Evolutionary conservation across 306 rosid species (phyloP).

Genomic region (Cyclanthera cordifolia): DNA sequence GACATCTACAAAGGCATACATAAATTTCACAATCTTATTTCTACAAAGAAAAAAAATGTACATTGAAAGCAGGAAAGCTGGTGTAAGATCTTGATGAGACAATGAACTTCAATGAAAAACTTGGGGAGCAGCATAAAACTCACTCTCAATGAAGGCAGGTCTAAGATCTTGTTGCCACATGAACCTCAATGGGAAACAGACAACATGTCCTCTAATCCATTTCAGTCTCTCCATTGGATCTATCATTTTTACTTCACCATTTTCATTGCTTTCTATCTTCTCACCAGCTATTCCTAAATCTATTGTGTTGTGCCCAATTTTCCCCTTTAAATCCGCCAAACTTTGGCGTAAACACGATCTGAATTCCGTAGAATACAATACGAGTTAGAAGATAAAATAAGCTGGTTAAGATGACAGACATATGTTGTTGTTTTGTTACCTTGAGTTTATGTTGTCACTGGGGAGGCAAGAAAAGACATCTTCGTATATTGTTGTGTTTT

Average conservation of each 20-base stretch:
- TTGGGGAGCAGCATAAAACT: conserved; percentile 38
- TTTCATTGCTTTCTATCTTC: conserved; percentile 19
- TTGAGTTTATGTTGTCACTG: conserved; percentile 26
- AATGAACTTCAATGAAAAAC: conserved; percentile 25
- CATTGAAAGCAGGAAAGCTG: too few species aligned
- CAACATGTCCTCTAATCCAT: conserved; percentile 30
- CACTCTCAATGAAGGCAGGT: conserved; percentile 34
- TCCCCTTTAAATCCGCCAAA: conserved; percentile 27
- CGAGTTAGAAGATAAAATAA: background rate
- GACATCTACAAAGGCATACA: background rate
- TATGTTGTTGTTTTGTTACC: conserved; percentile 18
- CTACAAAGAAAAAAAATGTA: background rate
- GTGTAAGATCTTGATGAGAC: too few species aligned
- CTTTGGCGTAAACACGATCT: conserved; percentile 32
- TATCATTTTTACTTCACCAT: conserved; percentile 12
- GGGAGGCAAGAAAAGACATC: conserved; percentile 40
- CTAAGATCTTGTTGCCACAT: conserved; percentile 36
- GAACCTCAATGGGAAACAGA: conserved; percentile 32
- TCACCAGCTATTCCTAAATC: conserved; percentile 35
- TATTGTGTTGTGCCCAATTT: conserved; percentile 28
- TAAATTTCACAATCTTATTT: background rate
- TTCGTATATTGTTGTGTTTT: conserved; percentile 28
- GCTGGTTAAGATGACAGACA: background rate
- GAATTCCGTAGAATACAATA: background rate
- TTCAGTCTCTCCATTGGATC: conserved; percentile 31